Evolutionary conservation across 2,329 filamentous ascomycete genomes (phyloP), one percentile per base, ranked within the genome.

Genomic region (Acarospora socialis): DNA sequence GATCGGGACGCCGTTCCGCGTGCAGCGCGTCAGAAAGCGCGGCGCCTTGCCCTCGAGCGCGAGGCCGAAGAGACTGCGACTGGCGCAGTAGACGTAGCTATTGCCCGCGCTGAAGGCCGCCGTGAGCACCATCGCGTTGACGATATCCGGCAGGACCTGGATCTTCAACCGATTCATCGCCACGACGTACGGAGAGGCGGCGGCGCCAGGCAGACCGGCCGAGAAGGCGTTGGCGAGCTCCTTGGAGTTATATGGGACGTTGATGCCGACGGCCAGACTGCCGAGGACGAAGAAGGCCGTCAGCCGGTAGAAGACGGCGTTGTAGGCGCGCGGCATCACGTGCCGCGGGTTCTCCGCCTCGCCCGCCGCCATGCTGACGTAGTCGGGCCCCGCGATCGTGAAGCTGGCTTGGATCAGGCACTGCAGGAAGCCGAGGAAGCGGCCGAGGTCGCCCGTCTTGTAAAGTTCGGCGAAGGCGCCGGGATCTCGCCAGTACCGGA

Each of bases 231-330:
- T 64, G 2, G 56, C 64, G 40, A 87, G 64, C 5, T 64, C 62
- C 1, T 59, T 43, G 43, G 86, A 71, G 37, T 81, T 65, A 51
- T 77, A 78, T 2, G 82, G 68, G 21, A 86, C 71, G 14, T 81
- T 50, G 30, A 83, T 76, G 6, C 79, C 78, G 4, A 83, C 73
- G 13, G 69, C 72, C 2, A 90, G 62, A 0, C 77, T 73, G 2
- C 80, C 80, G 2, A 83, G 66, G 22, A 82, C 68, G 55, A 84
- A 86, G 52, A 87, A 86, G 2, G 69, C 59, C 0, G 77, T 77
- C 19, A 87, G 59, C 19, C 81, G 75, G 53, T 81, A 84, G 52
- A 86, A 84, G 1, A 86, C 79, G 29, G 77, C 73, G 38, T 82
- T 82, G 54, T 73, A 84, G 1, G 81, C 81, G 23, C 68, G 71